Percentiles rank a stretch among this genome's conserved stretches.
Conservation (phyloP, 352 stramenopile genomes). For the Globisporangium mamillatum region DNA sequence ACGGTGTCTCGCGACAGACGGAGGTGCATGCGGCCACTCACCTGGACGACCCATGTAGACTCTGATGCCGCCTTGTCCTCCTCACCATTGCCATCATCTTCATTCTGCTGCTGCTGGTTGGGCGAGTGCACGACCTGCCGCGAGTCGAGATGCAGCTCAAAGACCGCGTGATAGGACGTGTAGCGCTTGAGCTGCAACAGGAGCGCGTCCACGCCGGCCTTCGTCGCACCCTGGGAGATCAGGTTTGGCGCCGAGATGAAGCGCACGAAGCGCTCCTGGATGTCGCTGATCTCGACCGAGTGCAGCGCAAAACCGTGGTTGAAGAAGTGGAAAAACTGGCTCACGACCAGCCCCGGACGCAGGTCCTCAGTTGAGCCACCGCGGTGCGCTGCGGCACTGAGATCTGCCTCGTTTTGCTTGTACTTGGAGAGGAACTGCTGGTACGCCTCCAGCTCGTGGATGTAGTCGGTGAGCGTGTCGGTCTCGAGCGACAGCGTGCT, state of each 20-base stretch:
- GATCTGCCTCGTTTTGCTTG: slow-evolving; percentile 12
- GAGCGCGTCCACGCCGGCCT: slow-evolving; percentile 43
- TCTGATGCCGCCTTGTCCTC: not conserved
- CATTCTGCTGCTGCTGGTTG: not conserved
- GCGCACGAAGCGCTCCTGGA: slow-evolving; percentile 59
- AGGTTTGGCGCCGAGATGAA: slow-evolving; percentile 39
- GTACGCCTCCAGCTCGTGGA: slow-evolving; percentile 50
- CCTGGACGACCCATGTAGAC: slow-evolving; percentile 33
- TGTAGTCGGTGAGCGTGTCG: slow-evolving; percentile 39
- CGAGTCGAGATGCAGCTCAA: slow-evolving; percentile 30
- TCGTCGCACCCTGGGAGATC: slow-evolving; percentile 30
- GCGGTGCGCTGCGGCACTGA: not conserved
- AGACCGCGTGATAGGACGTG: slow-evolving; percentile 61
- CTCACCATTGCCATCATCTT: slow-evolving; percentile 10
- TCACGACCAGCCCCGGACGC: slow-evolving; percentile 35
- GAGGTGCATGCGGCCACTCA: slow-evolving; percentile 34
- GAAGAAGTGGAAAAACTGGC: slow-evolving; percentile 55
- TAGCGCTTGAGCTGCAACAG: slow-evolving; percentile 69
- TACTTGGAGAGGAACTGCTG: slow-evolving; percentile 40
- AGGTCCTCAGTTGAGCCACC: slow-evolving; percentile 2
- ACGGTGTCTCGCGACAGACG: slow-evolving; percentile 63
- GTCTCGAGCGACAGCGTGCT: slow-evolving; percentile 57
- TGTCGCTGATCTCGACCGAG: slow-evolving; percentile 46
- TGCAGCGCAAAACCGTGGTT: slow-evolving; percentile 61
- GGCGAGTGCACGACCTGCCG: slow-evolving; percentile 30